Evolutionary conservation across 2,329 filamentous ascomycete genomes (phyloP).

Genomic region (Dryadomyces quercivorus): DNA sequence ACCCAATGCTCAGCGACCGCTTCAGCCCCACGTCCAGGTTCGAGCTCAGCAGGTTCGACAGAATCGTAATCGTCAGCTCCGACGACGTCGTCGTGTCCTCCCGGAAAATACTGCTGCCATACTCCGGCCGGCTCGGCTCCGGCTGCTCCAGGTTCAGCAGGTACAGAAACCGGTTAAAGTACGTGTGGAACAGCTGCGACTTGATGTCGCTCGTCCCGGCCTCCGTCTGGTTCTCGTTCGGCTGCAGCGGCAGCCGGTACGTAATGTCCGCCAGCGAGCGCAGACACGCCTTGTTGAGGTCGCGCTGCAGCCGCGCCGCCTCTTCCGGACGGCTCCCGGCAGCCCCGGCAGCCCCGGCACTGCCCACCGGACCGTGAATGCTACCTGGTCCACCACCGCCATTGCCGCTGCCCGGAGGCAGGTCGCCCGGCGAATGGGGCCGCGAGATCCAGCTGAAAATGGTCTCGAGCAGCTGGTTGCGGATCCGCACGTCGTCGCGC

Average conservation of each 20-base stretch:
- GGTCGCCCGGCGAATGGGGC: conserved; percentile 37
- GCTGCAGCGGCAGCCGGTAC: conserved; percentile 53
- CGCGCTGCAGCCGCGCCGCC: conserved; percentile 43
- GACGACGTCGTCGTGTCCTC: conserved; percentile 44
- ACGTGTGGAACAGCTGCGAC: conserved; percentile 59
- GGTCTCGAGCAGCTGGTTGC: conserved; percentile 56
- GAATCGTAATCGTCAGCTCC: conserved; percentile 53
- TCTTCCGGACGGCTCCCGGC: conserved; percentile 41
- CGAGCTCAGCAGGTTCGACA: conserved; percentile 57
- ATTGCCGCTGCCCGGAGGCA: conserved; percentile 22
- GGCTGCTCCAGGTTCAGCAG: conserved; percentile 46
- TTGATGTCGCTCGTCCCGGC: conserved; percentile 56
- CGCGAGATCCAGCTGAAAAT: conserved; percentile 58
- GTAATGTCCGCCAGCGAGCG: conserved; percentile 54
- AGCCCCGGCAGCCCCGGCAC: neutral
- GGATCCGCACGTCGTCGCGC: conserved; percentile 54
- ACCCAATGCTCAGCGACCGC: conserved; percentile 57
- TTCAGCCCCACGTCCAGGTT: conserved; percentile 63
- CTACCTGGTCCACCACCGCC: neutral
- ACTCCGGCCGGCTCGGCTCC: conserved; percentile 31
- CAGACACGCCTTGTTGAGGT: conserved; percentile 54
- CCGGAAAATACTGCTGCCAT: conserved; percentile 23
- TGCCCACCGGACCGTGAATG: neutral
- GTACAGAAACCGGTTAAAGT: conserved; percentile 58
- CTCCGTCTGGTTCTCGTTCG: conserved; percentile 52